Evolutionary conservation across 2,329 filamentous ascomycete species (phyloP).

Genomic region (Hypoxylon sp.): DNA sequence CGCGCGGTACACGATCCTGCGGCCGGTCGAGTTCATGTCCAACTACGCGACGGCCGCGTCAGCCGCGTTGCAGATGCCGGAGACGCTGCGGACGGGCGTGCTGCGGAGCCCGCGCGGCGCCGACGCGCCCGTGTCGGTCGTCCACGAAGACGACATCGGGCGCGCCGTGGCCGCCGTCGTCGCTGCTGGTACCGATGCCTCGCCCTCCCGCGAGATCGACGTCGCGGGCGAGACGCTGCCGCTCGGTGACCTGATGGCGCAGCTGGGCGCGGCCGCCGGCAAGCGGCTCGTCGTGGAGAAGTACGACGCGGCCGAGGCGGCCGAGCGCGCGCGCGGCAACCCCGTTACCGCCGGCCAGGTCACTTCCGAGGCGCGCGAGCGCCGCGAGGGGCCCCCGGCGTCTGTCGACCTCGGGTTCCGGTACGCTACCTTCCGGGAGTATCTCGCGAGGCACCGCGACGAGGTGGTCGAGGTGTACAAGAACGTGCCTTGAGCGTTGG

Average conservation of each 20-base stretch:
- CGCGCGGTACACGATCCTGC: conserved; percentile 31
- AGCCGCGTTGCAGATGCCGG: conserved; percentile 8
- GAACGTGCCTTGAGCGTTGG: conserved; percentile 8
- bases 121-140: not conserved
- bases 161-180: conserved; percentile 23
- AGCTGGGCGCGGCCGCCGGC: conserved; percentile 17
- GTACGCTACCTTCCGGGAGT: conserved; percentile 22
- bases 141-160: conserved; percentile 30
- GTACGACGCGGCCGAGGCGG: conserved; percentile 19
- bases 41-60: conserved; percentile 18
- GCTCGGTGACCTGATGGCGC: conserved; percentile 1
- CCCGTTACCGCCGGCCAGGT: conserved; percentile 18
- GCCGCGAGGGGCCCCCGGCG: not conserved
- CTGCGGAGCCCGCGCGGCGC: conserved; percentile 9
- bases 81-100: conserved; percentile 14
- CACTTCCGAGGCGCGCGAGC: not conserved
- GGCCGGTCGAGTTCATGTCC: conserved; percentile 31
- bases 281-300: conserved; percentile 20
- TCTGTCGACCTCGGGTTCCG: conserved; percentile 19
- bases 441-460: conserved; percentile 12
- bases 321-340: conserved; percentile 1
- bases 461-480: conserved; percentile 26
- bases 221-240: conserved; percentile 14
- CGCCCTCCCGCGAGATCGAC: conserved; percentile 9
- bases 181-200: conserved; percentile 3